These are phyloP conservation scores for Gaeumannomyces sp. DNA, from an alignment of 2,329 filamentous ascomycete genomes.

Conservation along the genomic window DNA sequence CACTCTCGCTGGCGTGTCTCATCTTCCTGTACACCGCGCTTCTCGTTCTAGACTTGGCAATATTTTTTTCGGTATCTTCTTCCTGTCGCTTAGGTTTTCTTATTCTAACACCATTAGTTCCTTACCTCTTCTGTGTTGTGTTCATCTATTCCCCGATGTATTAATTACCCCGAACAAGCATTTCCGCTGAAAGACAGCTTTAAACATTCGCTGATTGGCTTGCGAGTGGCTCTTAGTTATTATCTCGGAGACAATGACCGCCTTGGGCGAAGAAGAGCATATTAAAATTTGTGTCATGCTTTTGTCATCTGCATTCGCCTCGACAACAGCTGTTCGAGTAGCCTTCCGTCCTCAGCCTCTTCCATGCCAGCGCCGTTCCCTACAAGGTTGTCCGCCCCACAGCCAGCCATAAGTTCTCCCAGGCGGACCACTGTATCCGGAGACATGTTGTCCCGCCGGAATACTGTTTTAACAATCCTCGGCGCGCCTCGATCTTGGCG, in stretches of 20 bases:
- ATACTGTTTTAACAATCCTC: conserved; percentile 21
- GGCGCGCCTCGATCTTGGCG: conserved; percentile 39
- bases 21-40: neutral
- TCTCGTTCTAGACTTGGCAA: neutral
- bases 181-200: too few relatives aligned
- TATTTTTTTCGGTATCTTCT: neutral
- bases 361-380: neutral
- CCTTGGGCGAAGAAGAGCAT: too few relatives aligned
- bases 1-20: neutral
- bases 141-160: neutral
- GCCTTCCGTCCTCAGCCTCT: neutral
- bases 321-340: neutral
- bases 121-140: neutral
- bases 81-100: neutral
- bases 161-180: neutral
- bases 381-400: neutral
- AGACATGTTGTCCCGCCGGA: neutral
- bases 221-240: too few relatives aligned
- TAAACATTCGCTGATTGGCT: too few relatives aligned
- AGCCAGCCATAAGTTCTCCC: neutral
- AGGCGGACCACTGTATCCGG: neutral
- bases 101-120: neutral
- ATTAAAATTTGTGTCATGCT: too few relatives aligned
- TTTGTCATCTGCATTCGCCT: neutral
- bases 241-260: too few relatives aligned